These are phyloP conservation scores for Globisporangium acanthophoron DNA, from an alignment of 352 stramenopile genomes.

Conservation along the genomic window DNA sequence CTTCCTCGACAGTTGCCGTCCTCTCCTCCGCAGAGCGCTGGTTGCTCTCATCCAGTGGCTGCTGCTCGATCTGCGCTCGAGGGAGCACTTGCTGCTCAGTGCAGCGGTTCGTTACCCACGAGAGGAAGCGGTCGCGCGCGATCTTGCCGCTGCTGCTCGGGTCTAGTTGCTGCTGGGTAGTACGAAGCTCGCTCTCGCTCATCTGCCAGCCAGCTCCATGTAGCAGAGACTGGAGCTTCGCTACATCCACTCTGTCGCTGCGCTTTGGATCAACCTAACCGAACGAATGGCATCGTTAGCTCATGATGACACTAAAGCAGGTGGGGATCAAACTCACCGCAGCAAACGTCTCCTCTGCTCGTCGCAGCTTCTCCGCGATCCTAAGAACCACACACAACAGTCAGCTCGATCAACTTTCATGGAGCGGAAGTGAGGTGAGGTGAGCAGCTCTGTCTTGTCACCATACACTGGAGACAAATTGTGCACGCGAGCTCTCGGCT, in stretches of 20 bases:
- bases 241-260: constrained; percentile 33
- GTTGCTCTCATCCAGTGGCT: not conserved
- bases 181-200: constrained; percentile 28
- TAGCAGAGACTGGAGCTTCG: constrained; percentile 41
- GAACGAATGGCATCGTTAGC: not conserved
- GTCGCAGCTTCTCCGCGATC: constrained; percentile 44
- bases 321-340: constrained; percentile 14
- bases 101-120: constrained; percentile 37
- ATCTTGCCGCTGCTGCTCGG: constrained; percentile 32
- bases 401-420: not conserved
- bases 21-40: not conserved
- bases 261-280: constrained; percentile 37
- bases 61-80: constrained; percentile 5
- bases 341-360: constrained; percentile 45
- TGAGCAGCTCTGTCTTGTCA: not conserved
- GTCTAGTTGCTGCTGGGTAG: constrained; percentile 55
- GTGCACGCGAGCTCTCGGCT: not conserved
- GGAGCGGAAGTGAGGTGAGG: not conserved
- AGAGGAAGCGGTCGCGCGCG: constrained; percentile 31
- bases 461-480: constrained; percentile 4
- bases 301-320: not conserved
- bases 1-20: not conserved
- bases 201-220: constrained; percentile 46
- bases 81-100: constrained; percentile 22
- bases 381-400: constrained; percentile 11